Evolutionary conservation across 495 filamentous ascomycete species (phyloP).

Genomic region (Corynascus novoguineensis): DNA sequence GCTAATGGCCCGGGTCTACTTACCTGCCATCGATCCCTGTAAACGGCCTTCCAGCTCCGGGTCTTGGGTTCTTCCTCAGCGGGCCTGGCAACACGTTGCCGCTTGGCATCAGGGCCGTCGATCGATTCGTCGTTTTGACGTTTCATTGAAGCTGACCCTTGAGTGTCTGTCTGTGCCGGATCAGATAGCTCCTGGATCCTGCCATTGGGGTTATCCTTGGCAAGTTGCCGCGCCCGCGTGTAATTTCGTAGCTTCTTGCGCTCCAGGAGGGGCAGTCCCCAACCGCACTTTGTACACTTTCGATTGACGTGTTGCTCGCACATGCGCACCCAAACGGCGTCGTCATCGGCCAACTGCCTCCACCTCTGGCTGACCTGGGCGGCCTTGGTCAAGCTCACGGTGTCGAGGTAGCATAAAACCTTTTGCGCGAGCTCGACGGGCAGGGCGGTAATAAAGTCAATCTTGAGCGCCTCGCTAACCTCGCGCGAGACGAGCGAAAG

Average conservation of each 20-base stretch:
- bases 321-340: slow-evolving; percentile 98
- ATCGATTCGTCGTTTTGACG: slow-evolving; percentile 26
- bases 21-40: slow-evolving; percentile 31
- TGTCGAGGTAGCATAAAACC: slow-evolving; percentile 88
- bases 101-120: slow-evolving; percentile 38
- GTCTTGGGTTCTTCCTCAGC: slow-evolving; percentile 32
- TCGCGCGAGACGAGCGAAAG: slow-evolving; percentile 83
- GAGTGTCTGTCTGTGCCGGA: slow-evolving; percentile 8
- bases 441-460: slow-evolving; percentile 86
- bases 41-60: slow-evolving; percentile 80
- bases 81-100: slow-evolving; percentile 38
- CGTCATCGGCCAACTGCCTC: slow-evolving; percentile 84
- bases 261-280: slow-evolving; percentile 86
- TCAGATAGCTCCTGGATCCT: slow-evolving; percentile 26
- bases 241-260: slow-evolving; percentile 80
- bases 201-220: slow-evolving; percentile 28
- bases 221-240: slow-evolving; percentile 69
- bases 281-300: slow-evolving; percentile 95
- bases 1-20: slow-evolving; percentile 14
- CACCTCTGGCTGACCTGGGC: slow-evolving; percentile 90
- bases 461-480: slow-evolving; percentile 86
- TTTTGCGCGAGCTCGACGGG: slow-evolving; percentile 89
- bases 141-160: slow-evolving; percentile 21
- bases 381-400: slow-evolving; percentile 92
- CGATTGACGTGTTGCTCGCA: slow-evolving; percentile 94